These are phyloP conservation scores for Sclerotinia sclerotiorum DNA, from an alignment of 2,329 filamentous ascomycete genomes.

Conservation along the genomic window DNA sequence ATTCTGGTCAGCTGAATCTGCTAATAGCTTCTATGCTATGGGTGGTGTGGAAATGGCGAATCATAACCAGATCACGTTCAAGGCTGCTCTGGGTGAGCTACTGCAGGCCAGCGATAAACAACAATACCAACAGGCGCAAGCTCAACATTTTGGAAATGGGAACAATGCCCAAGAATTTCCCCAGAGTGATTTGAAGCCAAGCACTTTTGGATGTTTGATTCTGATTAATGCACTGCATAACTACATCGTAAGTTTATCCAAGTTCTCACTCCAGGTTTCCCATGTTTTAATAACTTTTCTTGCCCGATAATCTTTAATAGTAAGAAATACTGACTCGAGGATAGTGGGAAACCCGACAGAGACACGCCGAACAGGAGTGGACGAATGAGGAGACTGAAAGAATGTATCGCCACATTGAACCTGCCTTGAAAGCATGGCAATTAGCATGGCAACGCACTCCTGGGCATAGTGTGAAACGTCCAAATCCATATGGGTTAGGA, in stretches of 20 bases:
- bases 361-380: conserved; percentile 86
- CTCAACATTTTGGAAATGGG: conserved; percentile 48
- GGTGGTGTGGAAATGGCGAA: conserved; percentile 70
- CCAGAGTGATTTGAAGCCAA: conserved; percentile 70
- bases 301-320: neutral
- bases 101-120: conserved; percentile 71
- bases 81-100: conserved; percentile 75
- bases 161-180: conserved; percentile 50
- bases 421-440: conserved; percentile 91
- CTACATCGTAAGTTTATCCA: conserved; percentile 59
- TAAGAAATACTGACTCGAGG: neutral
- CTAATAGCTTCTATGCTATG: conserved; percentile 75
- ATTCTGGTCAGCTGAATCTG: conserved; percentile 79
- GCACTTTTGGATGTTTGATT: conserved; percentile 87
- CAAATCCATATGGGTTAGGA: conserved; percentile 78
- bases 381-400: conserved; percentile 89
- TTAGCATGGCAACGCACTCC: conserved; percentile 86
- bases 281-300: neutral
- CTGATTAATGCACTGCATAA: conserved; percentile 95
- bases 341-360: conserved; percentile 84
- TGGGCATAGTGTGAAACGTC: conserved; percentile 77
- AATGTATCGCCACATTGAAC: conserved; percentile 94
- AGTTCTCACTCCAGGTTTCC: neutral
- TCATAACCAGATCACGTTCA: conserved; percentile 74
- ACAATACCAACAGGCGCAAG: conserved; percentile 54